phyloP scores from a whole-genome alignment of 1,139 yeast species.

The Debaryomyces udenii region DNA sequence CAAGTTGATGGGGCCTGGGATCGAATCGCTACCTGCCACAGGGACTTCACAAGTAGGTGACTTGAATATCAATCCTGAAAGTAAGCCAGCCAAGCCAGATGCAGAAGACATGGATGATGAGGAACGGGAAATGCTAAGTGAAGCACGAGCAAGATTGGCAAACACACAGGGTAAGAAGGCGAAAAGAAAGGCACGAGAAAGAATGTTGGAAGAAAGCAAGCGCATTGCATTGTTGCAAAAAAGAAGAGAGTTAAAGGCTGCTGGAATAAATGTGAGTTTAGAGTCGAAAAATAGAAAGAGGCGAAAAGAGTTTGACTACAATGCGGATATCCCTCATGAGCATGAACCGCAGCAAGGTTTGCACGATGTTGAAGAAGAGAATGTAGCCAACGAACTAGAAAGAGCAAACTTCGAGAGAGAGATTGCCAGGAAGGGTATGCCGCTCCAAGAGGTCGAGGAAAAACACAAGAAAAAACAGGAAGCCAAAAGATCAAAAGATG shows the following conservation, averaged over 20 bases:
- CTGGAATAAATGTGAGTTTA: slow-evolving; percentile 68
- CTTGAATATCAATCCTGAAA: slow-evolving; percentile 71
- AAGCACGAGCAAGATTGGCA: slow-evolving; percentile 88
- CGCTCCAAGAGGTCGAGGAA: slow-evolving; percentile 40
- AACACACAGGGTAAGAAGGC: slow-evolving; percentile 97
- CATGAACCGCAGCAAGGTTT: slow-evolving; percentile 70
- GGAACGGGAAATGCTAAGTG: slow-evolving; percentile 89
- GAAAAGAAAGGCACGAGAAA: slow-evolving; percentile 83
- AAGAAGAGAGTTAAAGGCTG: slow-evolving; percentile 82
- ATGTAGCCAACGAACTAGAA: slow-evolving; percentile 38
- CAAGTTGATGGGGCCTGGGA: slow-evolving; percentile 56
- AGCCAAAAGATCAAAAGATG: slow-evolving; percentile 23
- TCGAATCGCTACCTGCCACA: slow-evolving; percentile 53
- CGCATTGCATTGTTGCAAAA: slow-evolving; percentile 78
- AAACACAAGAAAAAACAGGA: slow-evolving; percentile 36
- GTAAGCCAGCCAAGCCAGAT: slow-evolving; percentile 84
- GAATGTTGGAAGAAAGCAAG: slow-evolving; percentile 72
- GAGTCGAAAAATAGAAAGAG: slow-evolving; percentile 53
- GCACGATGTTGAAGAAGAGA: slow-evolving; percentile 69
- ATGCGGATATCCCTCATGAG: slow-evolving; percentile 81
- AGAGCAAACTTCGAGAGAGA: slow-evolving; percentile 46
- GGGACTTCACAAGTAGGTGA: slow-evolving; percentile 53
- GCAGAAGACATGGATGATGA: slow-evolving; percentile 81
- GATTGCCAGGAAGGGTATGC: slow-evolving; percentile 54
- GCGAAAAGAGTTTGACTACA: slow-evolving; percentile 72